These are phyloP conservation scores for Anthostomella pinea DNA, from an alignment of 2,329 filamentous ascomycete species.

Conservation along the genomic window DNA sequence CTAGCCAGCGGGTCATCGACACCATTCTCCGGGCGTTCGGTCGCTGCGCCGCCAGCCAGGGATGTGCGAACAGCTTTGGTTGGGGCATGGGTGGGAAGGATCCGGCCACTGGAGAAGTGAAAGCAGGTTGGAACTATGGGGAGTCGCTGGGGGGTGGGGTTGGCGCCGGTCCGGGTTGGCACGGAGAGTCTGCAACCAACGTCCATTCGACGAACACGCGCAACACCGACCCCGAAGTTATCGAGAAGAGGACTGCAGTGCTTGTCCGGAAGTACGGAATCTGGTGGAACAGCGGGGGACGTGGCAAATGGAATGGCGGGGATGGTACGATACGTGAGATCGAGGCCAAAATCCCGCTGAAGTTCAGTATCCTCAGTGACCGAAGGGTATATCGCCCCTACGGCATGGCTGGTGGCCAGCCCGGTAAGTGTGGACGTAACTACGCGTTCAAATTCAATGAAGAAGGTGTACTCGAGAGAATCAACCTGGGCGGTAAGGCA, in stretches of 20 bases:
- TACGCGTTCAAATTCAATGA: conserved; percentile 17
- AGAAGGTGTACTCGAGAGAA: conserved; percentile 24
- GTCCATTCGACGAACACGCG: conserved; percentile 75
- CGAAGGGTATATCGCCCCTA: conserved; percentile 68
- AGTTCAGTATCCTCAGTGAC: conserved; percentile 70
- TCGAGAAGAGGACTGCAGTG: conserved; percentile 68
- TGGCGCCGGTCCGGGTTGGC: conserved; percentile 63
- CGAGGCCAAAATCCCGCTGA: conserved; percentile 67
- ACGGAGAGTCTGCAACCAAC: conserved; percentile 66
- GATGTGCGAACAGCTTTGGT: conserved; percentile 77
- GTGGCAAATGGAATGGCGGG: conserved; percentile 60
- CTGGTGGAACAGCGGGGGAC: conserved; percentile 53
- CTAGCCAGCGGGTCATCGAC: conserved; percentile 20
- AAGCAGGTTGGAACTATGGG: conserved; percentile 53
- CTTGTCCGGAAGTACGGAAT: conserved; percentile 63
- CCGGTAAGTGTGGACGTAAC: conserved; percentile 65
- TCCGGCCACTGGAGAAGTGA: neutral
- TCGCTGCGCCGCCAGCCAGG: conserved; percentile 63
- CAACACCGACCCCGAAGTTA: conserved; percentile 69
- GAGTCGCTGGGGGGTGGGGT: conserved; percentile 70
- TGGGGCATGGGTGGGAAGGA: conserved; percentile 37
- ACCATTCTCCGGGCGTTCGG: conserved; percentile 24
- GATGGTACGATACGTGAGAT: conserved; percentile 69
- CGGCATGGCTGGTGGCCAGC: conserved; percentile 66
- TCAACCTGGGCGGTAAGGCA: conserved; percentile 33